Percentiles rank a stretch among this genome's conserved stretches.
Evolutionary conservation across 768 basidiomycete species (phyloP).

Genomic region (Podaxis sp.): DNA sequence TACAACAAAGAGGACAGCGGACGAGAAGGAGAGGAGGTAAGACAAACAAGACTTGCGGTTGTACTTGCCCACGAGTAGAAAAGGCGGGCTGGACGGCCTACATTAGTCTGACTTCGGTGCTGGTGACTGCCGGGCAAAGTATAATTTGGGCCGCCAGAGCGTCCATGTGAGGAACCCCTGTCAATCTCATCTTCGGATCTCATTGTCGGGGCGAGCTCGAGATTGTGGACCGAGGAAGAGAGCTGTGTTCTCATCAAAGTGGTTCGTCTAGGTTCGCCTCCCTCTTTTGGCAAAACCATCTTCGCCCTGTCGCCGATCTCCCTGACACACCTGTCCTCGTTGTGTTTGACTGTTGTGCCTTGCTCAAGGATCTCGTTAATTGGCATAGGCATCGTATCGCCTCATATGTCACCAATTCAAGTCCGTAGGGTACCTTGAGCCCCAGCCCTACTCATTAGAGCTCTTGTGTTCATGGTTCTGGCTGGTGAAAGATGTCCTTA

Average conservation of each 20-base stretch:
- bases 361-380: no score
- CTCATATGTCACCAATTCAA: no score
- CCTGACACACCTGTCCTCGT: not conserved
- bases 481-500: no score
- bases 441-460: no score
- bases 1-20: not conserved
- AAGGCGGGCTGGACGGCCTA: not conserved
- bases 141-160: not conserved
- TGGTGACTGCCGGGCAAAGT: not conserved
- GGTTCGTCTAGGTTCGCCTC: not conserved
- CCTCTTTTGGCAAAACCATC: not conserved
- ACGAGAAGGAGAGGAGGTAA: not conserved
- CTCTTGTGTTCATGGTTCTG: no score
- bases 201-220: not conserved
- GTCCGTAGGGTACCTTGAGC: no score
- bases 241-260: no score
- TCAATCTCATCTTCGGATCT: not conserved
- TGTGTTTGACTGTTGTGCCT: no score
- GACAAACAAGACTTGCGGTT: not conserved
- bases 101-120: not conserved
- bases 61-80: not conserved
- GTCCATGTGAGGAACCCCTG: not conserved
- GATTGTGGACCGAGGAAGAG: no score
- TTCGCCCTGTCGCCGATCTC: not conserved
- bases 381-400: no score